These are phyloP conservation scores for Eutrema yunnanense DNA, from an alignment of 345 rosid species.

Conservation along the genomic window DNA sequence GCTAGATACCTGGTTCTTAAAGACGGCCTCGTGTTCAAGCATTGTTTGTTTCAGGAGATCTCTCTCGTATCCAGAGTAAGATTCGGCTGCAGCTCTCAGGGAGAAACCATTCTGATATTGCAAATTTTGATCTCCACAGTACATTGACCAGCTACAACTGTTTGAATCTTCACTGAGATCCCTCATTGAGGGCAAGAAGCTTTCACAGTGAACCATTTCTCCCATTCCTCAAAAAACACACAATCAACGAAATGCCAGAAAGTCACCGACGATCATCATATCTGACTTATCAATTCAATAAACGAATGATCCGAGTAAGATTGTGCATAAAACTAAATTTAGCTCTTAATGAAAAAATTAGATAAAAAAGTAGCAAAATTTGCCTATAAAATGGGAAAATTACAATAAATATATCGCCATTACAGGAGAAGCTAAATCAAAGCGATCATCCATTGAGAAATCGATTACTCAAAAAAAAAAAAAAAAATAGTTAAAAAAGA, in stretches of 20 bases:
- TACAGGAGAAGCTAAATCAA: constrained; percentile 7
- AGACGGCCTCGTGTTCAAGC: constrained; percentile 81
- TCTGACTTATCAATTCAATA: not conserved
- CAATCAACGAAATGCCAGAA: not conserved
- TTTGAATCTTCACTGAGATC: constrained; percentile 69
- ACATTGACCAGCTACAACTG: constrained; percentile 55
- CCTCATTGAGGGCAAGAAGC: constrained; percentile 68
- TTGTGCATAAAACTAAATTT: not conserved
- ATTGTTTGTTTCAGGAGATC: constrained; percentile 61
- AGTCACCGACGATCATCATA: constrained; percentile 6
- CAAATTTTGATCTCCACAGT: constrained; percentile 44
- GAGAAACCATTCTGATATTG: constrained; percentile 47
- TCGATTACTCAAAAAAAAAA: not conserved
- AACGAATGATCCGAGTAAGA: not conserved
- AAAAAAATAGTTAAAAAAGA: not conserved
- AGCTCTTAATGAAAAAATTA: not conserved
- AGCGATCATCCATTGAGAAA: not conserved
- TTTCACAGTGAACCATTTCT: constrained; percentile 64
- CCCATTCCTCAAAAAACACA: constrained; percentile 54
- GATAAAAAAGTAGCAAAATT: not conserved
- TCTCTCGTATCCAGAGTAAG: constrained; percentile 46
- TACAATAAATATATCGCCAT: not conserved
- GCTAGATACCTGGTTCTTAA: constrained; percentile 70
- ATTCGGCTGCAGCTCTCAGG: constrained; percentile 40
- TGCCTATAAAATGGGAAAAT: constrained; percentile 15